Percentiles rank a stretch among this genome's conserved stretches.
These are phyloP conservation scores for Solanum microdontum DNA, from an alignment of 257 asterid species.

Conservation along the genomic window DNA sequence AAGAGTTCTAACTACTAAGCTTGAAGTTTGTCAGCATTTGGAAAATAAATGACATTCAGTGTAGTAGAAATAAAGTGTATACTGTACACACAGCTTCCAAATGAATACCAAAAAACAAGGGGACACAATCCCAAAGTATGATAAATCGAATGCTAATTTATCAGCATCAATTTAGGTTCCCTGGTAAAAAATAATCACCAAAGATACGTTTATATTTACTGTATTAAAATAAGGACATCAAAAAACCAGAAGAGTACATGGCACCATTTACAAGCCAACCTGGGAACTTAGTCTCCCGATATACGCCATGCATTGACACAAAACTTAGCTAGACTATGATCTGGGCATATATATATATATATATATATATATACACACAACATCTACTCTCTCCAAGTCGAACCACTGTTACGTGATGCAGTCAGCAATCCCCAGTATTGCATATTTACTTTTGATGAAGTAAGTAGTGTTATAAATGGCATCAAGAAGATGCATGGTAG, in stretches of 20 bases:
- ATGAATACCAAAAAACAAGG: not conserved
- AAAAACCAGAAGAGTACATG: not conserved
- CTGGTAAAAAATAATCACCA: not conserved
- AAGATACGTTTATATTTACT: not conserved
- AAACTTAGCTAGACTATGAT: not conserved
- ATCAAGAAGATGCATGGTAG: not conserved
- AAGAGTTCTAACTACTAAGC: not conserved
- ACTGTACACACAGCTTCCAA: not conserved
- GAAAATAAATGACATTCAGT: not conserved
- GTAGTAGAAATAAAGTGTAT: not conserved
- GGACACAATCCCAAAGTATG: not conserved
- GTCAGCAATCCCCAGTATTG: not conserved
- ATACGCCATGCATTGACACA: not conserved
- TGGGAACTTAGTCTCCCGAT: not conserved
- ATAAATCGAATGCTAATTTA: not conserved
- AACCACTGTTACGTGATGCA: not conserved
- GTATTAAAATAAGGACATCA: not conserved
- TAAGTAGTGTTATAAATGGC: not conserved
- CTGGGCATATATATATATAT: not conserved
- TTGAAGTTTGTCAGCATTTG: not conserved
- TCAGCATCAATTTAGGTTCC: not conserved
- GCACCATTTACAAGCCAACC: not conserved
- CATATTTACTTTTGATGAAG: not conserved
- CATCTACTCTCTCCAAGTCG: not conserved
- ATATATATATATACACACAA: not conserved